phyloP scores from a whole-genome alignment of 1,284 basidiomycete species.

The Leccinum subspadiceum region DNA sequence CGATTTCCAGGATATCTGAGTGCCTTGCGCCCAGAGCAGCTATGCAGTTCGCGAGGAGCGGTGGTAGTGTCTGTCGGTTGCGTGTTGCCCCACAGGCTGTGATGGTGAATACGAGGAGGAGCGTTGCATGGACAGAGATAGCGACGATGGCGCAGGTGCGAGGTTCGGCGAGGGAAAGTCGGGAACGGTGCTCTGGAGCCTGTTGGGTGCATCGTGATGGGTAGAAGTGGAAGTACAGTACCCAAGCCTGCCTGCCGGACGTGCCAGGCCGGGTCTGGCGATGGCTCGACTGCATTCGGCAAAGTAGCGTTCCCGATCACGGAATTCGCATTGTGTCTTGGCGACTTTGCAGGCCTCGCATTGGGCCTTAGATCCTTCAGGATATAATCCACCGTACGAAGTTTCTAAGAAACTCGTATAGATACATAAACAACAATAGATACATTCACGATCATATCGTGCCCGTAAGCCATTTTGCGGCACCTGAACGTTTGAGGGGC shows the following conservation, averaged over 20 bases:
- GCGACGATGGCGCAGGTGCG: background rate
- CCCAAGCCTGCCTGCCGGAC: slow-evolving; percentile 15
- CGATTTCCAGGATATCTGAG: slow-evolving; percentile 58
- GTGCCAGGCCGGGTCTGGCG: slow-evolving; percentile 49
- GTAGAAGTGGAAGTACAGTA: background rate
- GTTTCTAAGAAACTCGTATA: no score
- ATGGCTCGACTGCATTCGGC: slow-evolving; percentile 75
- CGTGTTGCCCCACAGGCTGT: no score
- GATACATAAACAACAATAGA: no score
- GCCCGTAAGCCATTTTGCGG: no score
- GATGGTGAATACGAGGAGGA: slow-evolving; percentile 50
- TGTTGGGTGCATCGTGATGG: slow-evolving; percentile 15
- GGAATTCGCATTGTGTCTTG: slow-evolving; percentile 68
- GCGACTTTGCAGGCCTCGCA: slow-evolving; percentile 74
- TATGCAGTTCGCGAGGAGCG: background rate
- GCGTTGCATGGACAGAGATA: slow-evolving; percentile 36
- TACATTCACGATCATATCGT: no score
- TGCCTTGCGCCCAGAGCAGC: slow-evolving; percentile 68
- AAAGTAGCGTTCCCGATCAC: slow-evolving; percentile 56
- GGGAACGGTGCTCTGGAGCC: slow-evolving; percentile 8
- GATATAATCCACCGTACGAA: no score
- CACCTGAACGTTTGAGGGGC: no score
- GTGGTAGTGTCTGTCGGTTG: no score
- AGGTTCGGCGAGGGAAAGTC: slow-evolving; percentile 10
- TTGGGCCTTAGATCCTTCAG: slow-evolving; percentile 38